Conservation (phyloP, 2,329 filamentous ascomycete species). For the Fusarium coffeatum region DNA sequence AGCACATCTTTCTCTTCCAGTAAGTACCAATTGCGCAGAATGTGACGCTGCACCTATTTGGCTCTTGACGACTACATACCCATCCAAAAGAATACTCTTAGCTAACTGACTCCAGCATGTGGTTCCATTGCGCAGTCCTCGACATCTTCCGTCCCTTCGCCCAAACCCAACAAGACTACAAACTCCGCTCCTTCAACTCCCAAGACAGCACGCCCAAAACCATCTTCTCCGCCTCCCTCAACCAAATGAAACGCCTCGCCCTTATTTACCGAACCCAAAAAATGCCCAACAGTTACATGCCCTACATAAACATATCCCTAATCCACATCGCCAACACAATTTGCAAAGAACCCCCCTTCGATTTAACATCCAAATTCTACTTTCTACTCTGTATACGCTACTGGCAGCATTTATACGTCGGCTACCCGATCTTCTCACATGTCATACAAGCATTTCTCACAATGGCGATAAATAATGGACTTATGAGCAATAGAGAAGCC, state of each 20-base stretch:
- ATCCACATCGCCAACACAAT: constrained; percentile 14
- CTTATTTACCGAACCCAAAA: neutral
- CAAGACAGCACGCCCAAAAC: neutral
- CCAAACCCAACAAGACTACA: neutral
- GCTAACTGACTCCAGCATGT: neutral
- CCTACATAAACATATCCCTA: constrained; percentile 9
- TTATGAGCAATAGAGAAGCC: neutral
- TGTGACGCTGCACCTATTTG: too few species aligned
- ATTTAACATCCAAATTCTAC: neutral
- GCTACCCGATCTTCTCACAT: neutral
- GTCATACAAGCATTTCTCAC: constrained; percentile 1
- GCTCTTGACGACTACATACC: too few species aligned
- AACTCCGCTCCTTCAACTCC: neutral
- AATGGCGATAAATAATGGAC: constrained; percentile 1
- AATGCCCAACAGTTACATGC: neutral
- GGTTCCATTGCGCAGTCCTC: constrained; percentile 5
- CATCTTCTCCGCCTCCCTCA: neutral
- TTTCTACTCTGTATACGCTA: neutral
- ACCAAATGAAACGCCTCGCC: neutral
- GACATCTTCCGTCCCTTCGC: constrained; percentile 3
- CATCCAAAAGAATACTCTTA: too few species aligned
- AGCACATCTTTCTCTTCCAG: neutral
- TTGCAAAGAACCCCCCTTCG: neutral
- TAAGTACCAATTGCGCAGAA: neutral
- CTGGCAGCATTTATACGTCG: constrained; percentile 3